Evolutionary conservation across 371 early-diverging fungal genomes (phyloP).

Genomic region (Circinella minor): DNA sequence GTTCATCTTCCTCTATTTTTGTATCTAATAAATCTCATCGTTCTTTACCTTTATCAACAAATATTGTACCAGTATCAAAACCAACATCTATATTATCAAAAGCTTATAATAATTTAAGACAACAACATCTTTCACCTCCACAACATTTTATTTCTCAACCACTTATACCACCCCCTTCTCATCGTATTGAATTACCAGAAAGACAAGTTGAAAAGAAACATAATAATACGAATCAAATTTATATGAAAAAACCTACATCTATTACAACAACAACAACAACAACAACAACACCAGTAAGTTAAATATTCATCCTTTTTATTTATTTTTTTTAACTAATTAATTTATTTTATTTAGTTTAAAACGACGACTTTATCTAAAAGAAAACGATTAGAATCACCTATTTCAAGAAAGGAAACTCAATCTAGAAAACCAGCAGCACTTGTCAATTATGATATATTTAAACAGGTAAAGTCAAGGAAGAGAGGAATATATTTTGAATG

Average conservation of each 20-base stretch:
- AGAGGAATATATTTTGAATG: no score
- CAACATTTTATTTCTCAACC: background rate
- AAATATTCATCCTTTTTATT: no score
- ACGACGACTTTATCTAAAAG: no score
- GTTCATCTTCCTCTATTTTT: no score
- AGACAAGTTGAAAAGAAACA: slow-evolving; percentile 2
- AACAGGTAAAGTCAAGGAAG: slow-evolving; percentile 23
- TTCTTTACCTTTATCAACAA: background rate
- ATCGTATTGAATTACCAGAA: slow-evolving; percentile 5
- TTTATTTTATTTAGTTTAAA: no score
- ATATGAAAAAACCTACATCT: background rate
- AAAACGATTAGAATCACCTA: background rate
- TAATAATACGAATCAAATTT: background rate
- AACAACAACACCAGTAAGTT: background rate
- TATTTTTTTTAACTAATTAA: no score
- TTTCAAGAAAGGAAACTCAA: background rate
- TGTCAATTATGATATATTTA: slow-evolving; percentile 38
- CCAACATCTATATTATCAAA: background rate
- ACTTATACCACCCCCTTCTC: slow-evolving; percentile 6
- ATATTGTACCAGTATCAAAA: background rate
- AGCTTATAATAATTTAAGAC: slow-evolving; percentile 5
- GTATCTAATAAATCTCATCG: background rate
- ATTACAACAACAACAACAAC: background rate
- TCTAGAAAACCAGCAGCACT: slow-evolving; percentile 30
- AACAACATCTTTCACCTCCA: background rate